Conservation (phyloP, 352 stramenopile genomes). For the Pythium volutum region DNA sequence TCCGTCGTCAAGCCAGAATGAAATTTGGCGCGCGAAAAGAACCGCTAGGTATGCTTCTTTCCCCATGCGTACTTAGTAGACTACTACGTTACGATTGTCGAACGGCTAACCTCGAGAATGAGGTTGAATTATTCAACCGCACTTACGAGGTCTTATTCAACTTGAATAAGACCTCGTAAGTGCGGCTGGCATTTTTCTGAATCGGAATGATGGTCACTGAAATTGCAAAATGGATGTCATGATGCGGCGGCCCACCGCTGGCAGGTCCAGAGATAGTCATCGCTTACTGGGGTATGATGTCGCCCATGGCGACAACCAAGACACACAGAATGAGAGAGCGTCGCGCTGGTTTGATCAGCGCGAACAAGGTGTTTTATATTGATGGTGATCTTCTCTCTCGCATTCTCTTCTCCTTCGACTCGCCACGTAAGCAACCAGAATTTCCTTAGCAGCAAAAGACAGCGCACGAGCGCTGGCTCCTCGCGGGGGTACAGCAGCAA, state of each 20-base stretch:
- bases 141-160: no score
- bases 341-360: background rate
- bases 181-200: slow-evolving; percentile 4
- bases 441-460: background rate
- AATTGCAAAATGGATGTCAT: no score
- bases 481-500: background rate
- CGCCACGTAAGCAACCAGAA: background rate
- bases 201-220: slow-evolving; percentile 6
- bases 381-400: background rate
- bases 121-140: no score
- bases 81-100: background rate
- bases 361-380: slow-evolving; percentile 8
- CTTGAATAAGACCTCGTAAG: no score
- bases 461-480: background rate
- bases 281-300: no score
- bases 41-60: background rate
- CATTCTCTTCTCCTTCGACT: background rate
- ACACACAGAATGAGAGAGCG: background rate
- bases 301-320: no score
- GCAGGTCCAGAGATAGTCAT: no score
- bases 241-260: no score
- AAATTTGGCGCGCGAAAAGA: slow-evolving; percentile 12
- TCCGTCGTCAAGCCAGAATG: slow-evolving; percentile 2
- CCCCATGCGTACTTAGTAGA: background rate
- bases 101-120: background rate